Percentiles rank a stretch among this genome's conserved stretches.
These are phyloP conservation scores for Agaricus blazei DNA, from an alignment of 768 basidiomycete species.

Conservation along the genomic window DNA sequence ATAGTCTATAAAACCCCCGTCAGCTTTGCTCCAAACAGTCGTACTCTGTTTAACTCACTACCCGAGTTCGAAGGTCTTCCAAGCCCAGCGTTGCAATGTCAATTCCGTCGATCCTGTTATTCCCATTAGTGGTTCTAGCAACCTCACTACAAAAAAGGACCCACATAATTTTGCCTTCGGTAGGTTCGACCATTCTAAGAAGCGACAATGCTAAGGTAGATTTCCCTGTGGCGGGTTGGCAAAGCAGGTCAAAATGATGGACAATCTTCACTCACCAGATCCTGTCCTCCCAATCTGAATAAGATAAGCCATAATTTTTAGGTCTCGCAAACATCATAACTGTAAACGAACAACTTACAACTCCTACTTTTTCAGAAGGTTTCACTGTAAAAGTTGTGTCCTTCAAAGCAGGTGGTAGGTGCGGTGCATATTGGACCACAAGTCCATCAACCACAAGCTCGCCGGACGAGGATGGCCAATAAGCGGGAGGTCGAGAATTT, in stretches of 20 bases:
- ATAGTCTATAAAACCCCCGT: constrained; percentile 43
- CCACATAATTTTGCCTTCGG: constrained; percentile 52
- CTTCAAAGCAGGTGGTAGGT: constrained; percentile 55
- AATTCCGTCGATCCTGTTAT: constrained; percentile 57
- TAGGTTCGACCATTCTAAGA: constrained; percentile 59
- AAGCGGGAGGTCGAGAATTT: constrained; percentile 57
- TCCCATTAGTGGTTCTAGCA: neutral
- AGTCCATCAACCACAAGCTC: constrained; percentile 54
- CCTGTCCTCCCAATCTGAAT: constrained; percentile 62
- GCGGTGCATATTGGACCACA: constrained; percentile 57
- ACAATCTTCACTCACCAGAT: constrained; percentile 37
- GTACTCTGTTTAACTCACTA: constrained; percentile 32
- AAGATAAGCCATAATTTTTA: neutral
- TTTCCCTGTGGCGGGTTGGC: constrained; percentile 33
- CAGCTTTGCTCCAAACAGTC: neutral
- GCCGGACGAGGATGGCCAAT: constrained; percentile 63
- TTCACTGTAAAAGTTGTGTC: constrained; percentile 53
- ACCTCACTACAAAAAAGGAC: constrained; percentile 11
- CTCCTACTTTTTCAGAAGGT: constrained; percentile 63
- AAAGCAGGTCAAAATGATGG: neutral
- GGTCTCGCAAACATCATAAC: neutral
- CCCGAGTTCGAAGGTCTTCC: constrained; percentile 58
- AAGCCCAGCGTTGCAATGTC: constrained; percentile 65
- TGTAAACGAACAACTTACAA: constrained; percentile 34
- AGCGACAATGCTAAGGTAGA: constrained; percentile 54